Evolutionary conservation across 2,329 filamentous ascomycete genomes (phyloP).

Genomic region (Cyphellophora attinorum): DNA sequence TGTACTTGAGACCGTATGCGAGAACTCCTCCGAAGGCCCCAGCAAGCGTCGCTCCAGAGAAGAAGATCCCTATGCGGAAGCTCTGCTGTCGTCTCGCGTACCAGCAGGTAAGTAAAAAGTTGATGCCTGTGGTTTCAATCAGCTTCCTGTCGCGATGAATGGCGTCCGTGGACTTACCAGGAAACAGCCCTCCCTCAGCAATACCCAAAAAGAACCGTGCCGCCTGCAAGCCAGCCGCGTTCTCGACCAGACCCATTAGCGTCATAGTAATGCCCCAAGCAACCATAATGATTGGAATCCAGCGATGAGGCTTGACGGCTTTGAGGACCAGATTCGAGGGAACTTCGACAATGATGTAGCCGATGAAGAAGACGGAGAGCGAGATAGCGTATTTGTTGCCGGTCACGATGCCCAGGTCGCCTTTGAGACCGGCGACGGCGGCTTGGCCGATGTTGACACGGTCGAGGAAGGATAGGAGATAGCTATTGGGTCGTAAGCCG

Average conservation of each 20-base stretch:
- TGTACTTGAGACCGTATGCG: constrained; percentile 52
- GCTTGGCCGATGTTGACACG: constrained; percentile 29
- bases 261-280: constrained; percentile 40
- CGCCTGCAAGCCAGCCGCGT: constrained; percentile 29
- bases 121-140: no score
- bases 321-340: constrained; percentile 57
- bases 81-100: constrained; percentile 54
- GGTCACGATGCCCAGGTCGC: constrained; percentile 18
- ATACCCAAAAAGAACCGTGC: constrained; percentile 30
- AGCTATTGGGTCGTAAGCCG: no score
- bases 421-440: constrained; percentile 19
- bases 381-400: constrained; percentile 40
- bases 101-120: constrained; percentile 38
- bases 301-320: constrained; percentile 6
- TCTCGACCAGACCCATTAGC: constrained; percentile 38
- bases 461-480: constrained; percentile 4
- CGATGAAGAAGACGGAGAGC: constrained; percentile 46
- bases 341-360: constrained; percentile 39
- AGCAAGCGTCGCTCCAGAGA: constrained; percentile 50
- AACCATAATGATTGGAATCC: constrained; percentile 23
- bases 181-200: constrained; percentile 24
- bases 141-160: no score
- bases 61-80: constrained; percentile 59
- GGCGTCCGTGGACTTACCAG: no score
- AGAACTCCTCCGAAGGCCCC: constrained; percentile 60